These are phyloP conservation scores for Tolypocladium nubicola DNA, from an alignment of 2,329 filamentous ascomycete genomes.

Conservation along the genomic window DNA sequence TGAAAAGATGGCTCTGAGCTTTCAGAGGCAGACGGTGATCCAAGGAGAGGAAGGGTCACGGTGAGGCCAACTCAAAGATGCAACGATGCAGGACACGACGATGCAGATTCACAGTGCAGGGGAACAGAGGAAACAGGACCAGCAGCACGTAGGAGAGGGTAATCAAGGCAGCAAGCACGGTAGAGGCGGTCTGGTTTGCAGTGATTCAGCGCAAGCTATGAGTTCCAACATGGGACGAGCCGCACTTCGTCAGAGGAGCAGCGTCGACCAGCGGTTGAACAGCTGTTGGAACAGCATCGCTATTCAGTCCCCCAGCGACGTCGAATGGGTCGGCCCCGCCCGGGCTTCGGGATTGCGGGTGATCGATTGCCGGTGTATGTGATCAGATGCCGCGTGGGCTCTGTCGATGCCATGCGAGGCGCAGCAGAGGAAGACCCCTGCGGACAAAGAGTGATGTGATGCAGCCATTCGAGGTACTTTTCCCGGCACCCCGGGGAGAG, in stretches of 20 bases:
- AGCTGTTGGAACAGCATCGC: not conserved
- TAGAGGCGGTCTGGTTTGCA: not conserved
- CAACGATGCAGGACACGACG: not conserved
- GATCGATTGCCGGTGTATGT: not conserved
- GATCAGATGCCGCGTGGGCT: not conserved
- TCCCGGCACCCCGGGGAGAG: not conserved
- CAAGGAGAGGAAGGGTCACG: not conserved
- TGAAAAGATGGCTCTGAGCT: not conserved
- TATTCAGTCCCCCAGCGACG: not conserved
- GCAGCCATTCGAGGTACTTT: not conserved
- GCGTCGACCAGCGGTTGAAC: not conserved
- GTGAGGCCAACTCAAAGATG: not conserved
- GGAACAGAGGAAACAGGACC: not conserved
- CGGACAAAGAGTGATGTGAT: not conserved
- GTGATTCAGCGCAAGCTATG: not conserved
- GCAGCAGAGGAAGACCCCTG: not conserved
- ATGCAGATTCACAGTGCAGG: not conserved
- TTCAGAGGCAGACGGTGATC: not conserved
- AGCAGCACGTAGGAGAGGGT: not conserved
- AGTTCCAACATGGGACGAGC: not conserved
- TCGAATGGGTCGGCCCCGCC: not conserved
- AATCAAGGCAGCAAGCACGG: not conserved
- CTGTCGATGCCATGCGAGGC: not conserved
- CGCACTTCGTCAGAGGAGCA: not conserved
- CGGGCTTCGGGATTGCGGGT: not conserved